A percentile compares a stretch with the other conserved stretches of the same genome.
phyloP scores from a whole-genome alignment of 176 grass and related monocot species.

The Microstegium vimineum region DNA sequence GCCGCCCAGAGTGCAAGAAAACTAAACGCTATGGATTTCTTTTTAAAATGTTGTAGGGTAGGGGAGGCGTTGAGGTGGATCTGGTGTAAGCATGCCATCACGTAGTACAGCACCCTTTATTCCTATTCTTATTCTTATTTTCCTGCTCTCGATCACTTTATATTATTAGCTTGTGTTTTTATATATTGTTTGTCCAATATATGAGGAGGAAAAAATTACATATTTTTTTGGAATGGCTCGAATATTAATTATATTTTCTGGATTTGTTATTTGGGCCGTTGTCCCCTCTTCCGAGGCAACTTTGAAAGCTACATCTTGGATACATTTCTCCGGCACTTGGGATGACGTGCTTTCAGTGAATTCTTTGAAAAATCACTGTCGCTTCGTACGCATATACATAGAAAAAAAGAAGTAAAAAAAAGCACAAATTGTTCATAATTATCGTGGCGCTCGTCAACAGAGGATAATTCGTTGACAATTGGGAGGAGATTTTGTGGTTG shows the following conservation, averaged over 20 bases:
- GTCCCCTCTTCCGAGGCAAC: background rate
- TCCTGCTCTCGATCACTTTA: background rate
- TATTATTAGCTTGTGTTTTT: background rate
- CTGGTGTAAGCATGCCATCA: conserved; percentile 55
- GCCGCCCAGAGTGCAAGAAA: conserved; percentile 9
- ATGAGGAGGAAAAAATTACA: too few species aligned
- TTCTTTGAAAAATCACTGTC: background rate
- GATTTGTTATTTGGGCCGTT: background rate
- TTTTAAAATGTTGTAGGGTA: background rate
- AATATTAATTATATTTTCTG: background rate
- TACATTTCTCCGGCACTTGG: background rate
- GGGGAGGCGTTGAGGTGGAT: conserved; percentile 22
- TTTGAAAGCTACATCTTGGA: background rate
- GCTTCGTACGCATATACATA: background rate
- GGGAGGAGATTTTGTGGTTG: conserved; percentile 24
- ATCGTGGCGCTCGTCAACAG: background rate
- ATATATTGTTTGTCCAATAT: background rate
- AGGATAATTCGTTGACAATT: conserved; percentile 33
- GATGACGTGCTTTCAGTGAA: background rate
- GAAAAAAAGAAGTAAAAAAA: background rate
- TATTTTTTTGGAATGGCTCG: too few species aligned
- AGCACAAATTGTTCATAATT: background rate
- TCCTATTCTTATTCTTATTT: background rate
- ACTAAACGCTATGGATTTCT: background rate
- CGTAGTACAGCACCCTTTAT: background rate